Conservation (phyloP, 345 rosid species). For the Noccaea caerulescens region DNA sequence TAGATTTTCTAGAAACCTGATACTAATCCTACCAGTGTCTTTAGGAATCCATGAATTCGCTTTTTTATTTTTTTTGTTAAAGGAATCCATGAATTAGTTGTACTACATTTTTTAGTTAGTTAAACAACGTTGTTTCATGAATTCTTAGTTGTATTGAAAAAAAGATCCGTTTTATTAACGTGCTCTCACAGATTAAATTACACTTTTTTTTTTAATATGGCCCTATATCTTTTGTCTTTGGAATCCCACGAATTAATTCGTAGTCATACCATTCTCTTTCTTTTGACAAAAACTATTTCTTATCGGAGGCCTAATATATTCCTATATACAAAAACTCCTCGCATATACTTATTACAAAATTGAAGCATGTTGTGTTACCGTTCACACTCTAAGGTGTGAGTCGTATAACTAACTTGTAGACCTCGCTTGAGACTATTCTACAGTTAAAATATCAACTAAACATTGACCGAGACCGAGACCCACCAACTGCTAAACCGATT, state of each 20-base stretch:
- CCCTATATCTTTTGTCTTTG: too few relatives aligned
- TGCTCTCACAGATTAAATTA: background rate
- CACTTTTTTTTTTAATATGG: too few relatives aligned
- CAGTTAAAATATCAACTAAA: constrained; percentile 1
- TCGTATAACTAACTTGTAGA: constrained; percentile 16
- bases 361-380: constrained; percentile 5
- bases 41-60: background rate
- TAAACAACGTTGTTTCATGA: background rate
- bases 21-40: background rate
- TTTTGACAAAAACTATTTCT: background rate
- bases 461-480: constrained; percentile 36
- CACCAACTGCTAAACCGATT: background rate
- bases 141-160: background rate
- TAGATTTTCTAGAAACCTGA: background rate
- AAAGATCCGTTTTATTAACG: background rate
- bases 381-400: constrained; percentile 27
- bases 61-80: too few relatives aligned
- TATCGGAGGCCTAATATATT: background rate
- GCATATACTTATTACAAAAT: background rate
- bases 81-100: background rate
- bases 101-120: constrained; percentile 1
- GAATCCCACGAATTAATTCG: background rate
- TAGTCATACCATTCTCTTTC: too few relatives aligned
- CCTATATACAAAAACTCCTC: background rate
- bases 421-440: constrained; percentile 16